Base-by-base conservation (phyloP, 2,329 filamentous ascomycete genomes). In the Diaporthe sp. region DNA sequence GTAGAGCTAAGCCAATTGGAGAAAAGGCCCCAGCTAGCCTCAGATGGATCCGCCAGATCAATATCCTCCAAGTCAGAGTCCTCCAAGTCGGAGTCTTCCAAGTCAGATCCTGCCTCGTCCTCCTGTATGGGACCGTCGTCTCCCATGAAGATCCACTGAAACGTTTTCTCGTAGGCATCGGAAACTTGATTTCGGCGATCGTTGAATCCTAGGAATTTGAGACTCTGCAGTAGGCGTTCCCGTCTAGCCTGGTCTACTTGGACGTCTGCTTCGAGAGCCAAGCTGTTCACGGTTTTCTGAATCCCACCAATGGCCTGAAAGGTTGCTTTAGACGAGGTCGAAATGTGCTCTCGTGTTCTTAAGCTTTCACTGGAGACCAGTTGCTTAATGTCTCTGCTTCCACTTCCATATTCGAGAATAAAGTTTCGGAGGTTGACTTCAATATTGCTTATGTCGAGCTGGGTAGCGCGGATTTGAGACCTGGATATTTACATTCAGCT, bases 1-100 rank as follows among this genome's bases (percentile, higher is more conserved):
- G 61, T 71, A 6, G 72, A 74, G 10, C 55, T 58, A 13, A 74
- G 72, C 72, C 72, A 74, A 20, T 73, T 73, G 2, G 71, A 73
- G 34, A 67, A 73, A 34, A 61, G 51, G 25, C 57, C 44, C 71
- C 71, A 73, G 17, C 39, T 55, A 17, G n/a, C 20, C 3, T 51
- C 12, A 15, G 42, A 63, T 44, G 22, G 37, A 10, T 49, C 53
- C 2, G 28, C 42, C 28, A 28, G 55, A 25, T 28, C 58, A 6
- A 25, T 3, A 9, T 58, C 55, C 9, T 34, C 31, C 31, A 58
- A 34, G 20, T 37, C 55, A 1, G 55, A 37, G 13, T 37, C 55
- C 31, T 58, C 55, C 55, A 17, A 37, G 31, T 58, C 55, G 20
- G 31, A 58, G 12, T 60, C 57, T n/a, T n/a, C 57, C 12, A 22